phyloP scores from a whole-genome alignment of 306 rosid genomes.

The Urtica urens region DNA sequence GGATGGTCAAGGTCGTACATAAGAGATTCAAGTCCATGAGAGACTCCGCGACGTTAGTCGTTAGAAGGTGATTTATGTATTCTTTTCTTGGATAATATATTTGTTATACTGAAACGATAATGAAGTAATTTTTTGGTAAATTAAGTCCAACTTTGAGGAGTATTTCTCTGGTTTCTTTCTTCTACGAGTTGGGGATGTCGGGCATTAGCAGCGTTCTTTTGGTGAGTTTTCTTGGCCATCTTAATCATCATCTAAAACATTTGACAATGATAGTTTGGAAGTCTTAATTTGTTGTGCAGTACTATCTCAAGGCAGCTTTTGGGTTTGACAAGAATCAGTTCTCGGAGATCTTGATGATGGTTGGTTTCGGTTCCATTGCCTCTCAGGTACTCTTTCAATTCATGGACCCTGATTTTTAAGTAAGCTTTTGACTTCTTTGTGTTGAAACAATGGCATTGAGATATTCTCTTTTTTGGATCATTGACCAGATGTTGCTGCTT shows the following conservation, averaged over 20 bases:
- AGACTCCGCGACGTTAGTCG: conserved; percentile 44
- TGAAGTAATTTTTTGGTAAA: neutral
- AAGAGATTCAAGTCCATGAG: conserved; percentile 53
- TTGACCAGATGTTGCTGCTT: conserved; percentile 50
- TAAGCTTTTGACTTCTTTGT: too few relatives aligned
- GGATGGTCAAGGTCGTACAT: conserved; percentile 23
- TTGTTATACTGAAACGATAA: neutral
- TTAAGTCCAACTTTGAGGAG: conserved; percentile 65
- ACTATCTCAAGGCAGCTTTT: conserved; percentile 70
- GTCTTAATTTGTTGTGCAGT: conserved; percentile 35
- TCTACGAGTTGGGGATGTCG: conserved; percentile 73
- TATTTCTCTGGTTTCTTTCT: conserved; percentile 62
- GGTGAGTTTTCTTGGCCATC: conserved; percentile 26
- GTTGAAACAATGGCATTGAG: too few relatives aligned
- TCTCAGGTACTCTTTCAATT: conserved; percentile 41
- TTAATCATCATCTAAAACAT: neutral
- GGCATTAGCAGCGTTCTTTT: conserved; percentile 48
- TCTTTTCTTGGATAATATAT: neutral
- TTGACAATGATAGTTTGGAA: conserved; percentile 9
- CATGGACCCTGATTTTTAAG: too few relatives aligned
- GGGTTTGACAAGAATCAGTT: conserved; percentile 69
- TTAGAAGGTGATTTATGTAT: conserved; percentile 33
- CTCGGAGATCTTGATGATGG: conserved; percentile 59
- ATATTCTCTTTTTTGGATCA: conserved; percentile 10
- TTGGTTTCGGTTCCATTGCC: conserved; percentile 65